Base-by-base conservation (phyloP, 768 basidiomycete genomes). In the Rossbeevera mucosa region DNA sequence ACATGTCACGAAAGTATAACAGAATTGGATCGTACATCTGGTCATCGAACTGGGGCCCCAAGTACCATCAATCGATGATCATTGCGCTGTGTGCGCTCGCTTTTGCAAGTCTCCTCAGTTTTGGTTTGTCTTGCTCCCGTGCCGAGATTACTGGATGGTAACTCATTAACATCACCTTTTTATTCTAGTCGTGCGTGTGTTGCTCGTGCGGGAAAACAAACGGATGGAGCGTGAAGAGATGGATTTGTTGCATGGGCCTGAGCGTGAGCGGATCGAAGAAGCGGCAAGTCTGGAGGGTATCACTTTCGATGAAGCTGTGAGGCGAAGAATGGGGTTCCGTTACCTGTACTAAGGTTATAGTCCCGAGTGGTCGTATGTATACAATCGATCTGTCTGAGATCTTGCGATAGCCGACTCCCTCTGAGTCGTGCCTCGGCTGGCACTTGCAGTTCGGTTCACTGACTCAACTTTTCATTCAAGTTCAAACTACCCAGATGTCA, bases 11-110 rank as follows among this genome's bases (percentile, higher is more conserved):
- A 22, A 24, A 11, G 6, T 30, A 31, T n/a, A 9, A 3, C 43
- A 85, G 83, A 4, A 79, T 81, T 58, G 79, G 80, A 3, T 82
- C 82, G 0, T 85, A 78, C 58, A 74, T 77, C 0, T 86, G 84
- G 84, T 79, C 79, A 58, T 60, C 77, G 3, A 61, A 63, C n/a
- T 86, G 83, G 82, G 73, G 80, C 7, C 83, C 84, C 0, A 58
- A 74, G 54, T 86, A 85, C 58, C 82, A 82, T 44, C 82, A 72
- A 40, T 81, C 81, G 0, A 81, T 85, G 80, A 70, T 72, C 36
- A 81, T 86, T 47, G 70, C 70, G 7, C 55, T 76, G 20, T 66
- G 63, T 11, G 58, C 69, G 13, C 59, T 78, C 12, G 60, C 56
- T 3, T 53, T 75, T 18, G 57, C 67, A 31, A 62, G 65, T 6